Percentiles rank a stretch among this genome's conserved stretches.
Evolutionary conservation across 306 rosid species (phyloP).

Genomic region (Boehmeria nivea): DNA sequence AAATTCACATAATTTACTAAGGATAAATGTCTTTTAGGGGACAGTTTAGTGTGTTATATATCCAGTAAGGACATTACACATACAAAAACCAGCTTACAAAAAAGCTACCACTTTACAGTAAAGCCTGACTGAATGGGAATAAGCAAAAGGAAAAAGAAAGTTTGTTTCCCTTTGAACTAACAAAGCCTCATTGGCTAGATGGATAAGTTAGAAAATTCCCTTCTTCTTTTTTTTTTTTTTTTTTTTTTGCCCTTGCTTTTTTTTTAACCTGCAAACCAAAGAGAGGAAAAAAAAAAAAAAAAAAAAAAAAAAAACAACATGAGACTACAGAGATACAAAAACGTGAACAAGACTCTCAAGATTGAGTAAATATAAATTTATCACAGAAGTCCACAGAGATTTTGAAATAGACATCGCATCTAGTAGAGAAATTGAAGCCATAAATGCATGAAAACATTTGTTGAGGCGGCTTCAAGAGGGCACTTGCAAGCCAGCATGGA

Average conservation of each 20-base stretch:
- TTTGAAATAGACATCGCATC: not conserved
- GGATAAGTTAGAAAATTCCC: not conserved
- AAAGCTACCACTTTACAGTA: conserved; percentile 11
- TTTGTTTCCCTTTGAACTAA: not conserved
- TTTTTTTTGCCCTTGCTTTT: no score
- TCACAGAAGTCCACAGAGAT: not conserved
- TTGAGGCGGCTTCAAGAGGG: not conserved
- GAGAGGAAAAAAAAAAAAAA: not conserved
- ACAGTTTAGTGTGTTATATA: not conserved
- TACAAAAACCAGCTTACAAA: conserved; percentile 6
- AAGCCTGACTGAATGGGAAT: not conserved
- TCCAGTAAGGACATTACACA: not conserved
- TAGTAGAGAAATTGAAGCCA: not conserved
- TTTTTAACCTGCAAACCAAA: not conserved
- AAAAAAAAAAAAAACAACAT: not conserved
- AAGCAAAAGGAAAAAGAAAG: not conserved
- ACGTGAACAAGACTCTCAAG: not conserved
- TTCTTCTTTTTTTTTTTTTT: not conserved
- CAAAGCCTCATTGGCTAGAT: conserved; percentile 2
- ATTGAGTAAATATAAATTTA: not conserved
- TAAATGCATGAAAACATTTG: not conserved
- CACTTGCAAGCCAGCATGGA: no score
- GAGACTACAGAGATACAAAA: not conserved
- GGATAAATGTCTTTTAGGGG: not conserved
- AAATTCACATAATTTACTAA: conserved; percentile 6